Conservation (phyloP, 352 stramenopile genomes). For the Pythium monospermum region DNA sequence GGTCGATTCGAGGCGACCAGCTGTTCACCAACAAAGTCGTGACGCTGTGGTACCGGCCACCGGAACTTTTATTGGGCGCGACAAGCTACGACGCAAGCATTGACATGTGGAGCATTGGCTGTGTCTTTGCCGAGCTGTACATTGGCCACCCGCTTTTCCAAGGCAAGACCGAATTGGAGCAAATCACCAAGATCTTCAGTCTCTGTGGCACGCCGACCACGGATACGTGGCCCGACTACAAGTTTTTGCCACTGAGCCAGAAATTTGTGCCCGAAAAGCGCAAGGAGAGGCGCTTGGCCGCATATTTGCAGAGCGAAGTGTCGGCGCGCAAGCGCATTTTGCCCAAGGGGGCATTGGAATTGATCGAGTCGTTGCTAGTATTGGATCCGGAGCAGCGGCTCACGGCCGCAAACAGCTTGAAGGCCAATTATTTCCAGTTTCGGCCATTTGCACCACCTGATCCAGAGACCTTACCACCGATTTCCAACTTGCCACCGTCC, state of each 20-base stretch:
- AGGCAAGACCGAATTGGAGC: conserved; percentile 84
- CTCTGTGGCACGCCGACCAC: conserved; percentile 80
- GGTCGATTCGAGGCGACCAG: conserved; percentile 79
- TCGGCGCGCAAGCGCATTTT: conserved; percentile 71
- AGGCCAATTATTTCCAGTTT: conserved; percentile 92
- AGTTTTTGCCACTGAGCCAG: conserved; percentile 73
- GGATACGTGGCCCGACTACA: conserved; percentile 83
- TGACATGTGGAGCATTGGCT: conserved; percentile 95
- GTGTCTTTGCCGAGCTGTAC: conserved; percentile 84
- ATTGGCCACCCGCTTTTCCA: conserved; percentile 84
- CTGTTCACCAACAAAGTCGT: conserved; percentile 95
- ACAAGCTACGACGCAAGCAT: conserved; percentile 92
- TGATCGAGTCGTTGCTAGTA: conserved; percentile 92
- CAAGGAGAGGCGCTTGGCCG: conserved; percentile 55
- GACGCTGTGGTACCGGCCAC: conserved; percentile 93
- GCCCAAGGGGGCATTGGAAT: conserved; percentile 83
- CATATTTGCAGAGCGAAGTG: conserved; percentile 75
- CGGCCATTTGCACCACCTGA: conserved; percentile 60
- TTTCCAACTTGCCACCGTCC: conserved; percentile 70
- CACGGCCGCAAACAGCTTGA: conserved; percentile 89
- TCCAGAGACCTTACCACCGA: conserved; percentile 56
- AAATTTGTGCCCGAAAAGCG: conserved; percentile 82
- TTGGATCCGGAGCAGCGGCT: conserved; percentile 94
- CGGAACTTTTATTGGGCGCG: conserved; percentile 92
- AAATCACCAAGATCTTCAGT: conserved; percentile 88